Base-by-base conservation (phyloP, 106 monocot genomes). In the Apostasia ramifera region DNA sequence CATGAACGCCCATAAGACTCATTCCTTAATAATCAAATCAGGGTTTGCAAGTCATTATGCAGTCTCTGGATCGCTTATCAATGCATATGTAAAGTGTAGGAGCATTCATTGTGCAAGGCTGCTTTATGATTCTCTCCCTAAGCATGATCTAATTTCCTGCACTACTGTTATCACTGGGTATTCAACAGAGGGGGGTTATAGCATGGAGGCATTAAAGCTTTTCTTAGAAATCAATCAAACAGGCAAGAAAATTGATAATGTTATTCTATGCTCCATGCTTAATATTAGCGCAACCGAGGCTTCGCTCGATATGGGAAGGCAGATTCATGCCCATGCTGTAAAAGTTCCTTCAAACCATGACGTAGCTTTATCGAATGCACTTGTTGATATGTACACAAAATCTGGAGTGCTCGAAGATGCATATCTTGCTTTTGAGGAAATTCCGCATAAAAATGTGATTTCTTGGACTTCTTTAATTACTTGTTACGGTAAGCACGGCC, bases 341-440 rank as follows among this genome's bases (percentile, higher is more conserved):
- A 91, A 95, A 72, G 80, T 66, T 14, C 74, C 79, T 10, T 53
- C 72, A 26, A 57, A 62, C 53, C 49, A 51, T 79, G 95, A 95
- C 77, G 57, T 84, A 39, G 85, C 88, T 40, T 76, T 95, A 61
- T 70, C 68, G 1, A 95, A 88, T 81, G 74, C 95, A 55, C 69
- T 95, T 2, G 76, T 91, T 61, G 84, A 95, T 52, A 88, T 95
- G 95, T 94, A 94, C 72, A 81, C 82, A 2, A 94, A 94, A 69
- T 76, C 80, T 10, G 94, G 94, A 50, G 86, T 83, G 64, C 78
- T 94, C 48, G 39, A 83, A 69, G 81, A 85, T 69, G 90, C 94
- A n/a, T 75, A 61, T 47, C 73, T 26, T 61, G 82, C 78, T 67
- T 94, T 94, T 77, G 72, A 83, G 83, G 85, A 78, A 46, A 87